Evolutionary conservation across 441 rosid genomes (phyloP).

Genomic region (Cnidoscolus chayamansa): DNA sequence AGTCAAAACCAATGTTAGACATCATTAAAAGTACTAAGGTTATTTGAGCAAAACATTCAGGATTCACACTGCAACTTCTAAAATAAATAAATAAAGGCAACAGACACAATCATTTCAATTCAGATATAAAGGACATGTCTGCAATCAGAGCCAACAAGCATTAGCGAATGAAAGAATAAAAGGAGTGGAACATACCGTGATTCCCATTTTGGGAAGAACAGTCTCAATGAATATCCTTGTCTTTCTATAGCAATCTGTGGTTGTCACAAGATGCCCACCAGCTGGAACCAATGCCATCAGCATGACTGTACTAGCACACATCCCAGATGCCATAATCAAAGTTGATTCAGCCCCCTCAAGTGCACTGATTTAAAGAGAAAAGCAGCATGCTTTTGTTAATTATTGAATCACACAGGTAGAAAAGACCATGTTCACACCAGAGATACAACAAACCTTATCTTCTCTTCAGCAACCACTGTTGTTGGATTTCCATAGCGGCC

Average conservation of each 20-base stretch:
- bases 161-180: conserved; percentile 1
- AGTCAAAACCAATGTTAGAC: neutral
- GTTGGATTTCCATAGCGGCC: conserved; percentile 99
- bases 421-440: neutral
- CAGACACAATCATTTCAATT: neutral
- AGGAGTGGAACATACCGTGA: conserved; percentile 44
- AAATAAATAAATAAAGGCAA: neutral
- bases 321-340: conserved; percentile 91
- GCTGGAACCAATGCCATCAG: conserved; percentile 92
- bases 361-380: conserved; percentile 43
- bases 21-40: neutral
- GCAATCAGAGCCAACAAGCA: neutral
- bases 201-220: conserved; percentile 88
- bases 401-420: conserved; percentile 13
- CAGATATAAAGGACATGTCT: neutral
- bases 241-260: conserved; percentile 94
- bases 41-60: neutral
- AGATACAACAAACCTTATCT: conserved; percentile 56
- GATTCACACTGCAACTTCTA: neutral
- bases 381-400: neutral
- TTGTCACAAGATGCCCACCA: conserved; percentile 91
- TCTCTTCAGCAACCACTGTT: conserved; percentile 73
- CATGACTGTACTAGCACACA: conserved; percentile 93
- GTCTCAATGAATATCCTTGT: conserved; percentile 94
- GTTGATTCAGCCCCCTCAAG: conserved; percentile 98